phyloP scores from a whole-genome alignment of 2,329 filamentous ascomycete species.

The Mycosphaerella sp. region DNA sequence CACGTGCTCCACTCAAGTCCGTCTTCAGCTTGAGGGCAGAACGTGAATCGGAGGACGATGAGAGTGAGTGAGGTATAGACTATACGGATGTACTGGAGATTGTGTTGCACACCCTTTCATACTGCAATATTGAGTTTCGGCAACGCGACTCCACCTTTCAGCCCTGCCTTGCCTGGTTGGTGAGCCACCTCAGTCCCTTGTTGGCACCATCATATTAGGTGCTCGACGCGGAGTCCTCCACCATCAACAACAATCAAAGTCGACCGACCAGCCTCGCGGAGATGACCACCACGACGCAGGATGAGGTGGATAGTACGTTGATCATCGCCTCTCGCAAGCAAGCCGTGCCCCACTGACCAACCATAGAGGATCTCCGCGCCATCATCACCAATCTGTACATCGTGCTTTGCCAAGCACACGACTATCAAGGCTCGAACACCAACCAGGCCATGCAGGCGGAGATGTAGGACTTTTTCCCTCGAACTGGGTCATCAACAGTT shows the following conservation, averaged over 20 bases:
- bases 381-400: conserved; percentile 59
- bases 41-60: no score
- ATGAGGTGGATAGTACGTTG: conserved; percentile 31
- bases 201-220: neutral
- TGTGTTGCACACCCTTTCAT: no score
- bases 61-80: no score
- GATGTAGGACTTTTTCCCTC: conserved; percentile 39
- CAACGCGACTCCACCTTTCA: no score
- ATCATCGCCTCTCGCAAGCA: neutral
- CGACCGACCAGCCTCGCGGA: conserved; percentile 2
- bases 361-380: conserved; percentile 50
- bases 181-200: no score
- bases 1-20: neutral
- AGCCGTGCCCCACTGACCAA: conserved; percentile 7
- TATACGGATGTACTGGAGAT: no score
- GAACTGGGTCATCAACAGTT: no score
- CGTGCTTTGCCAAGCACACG: conserved; percentile 52
- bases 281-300: conserved; percentile 30
- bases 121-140: no score
- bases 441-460: conserved; percentile 53
- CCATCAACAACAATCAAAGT: neutral
- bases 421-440: conserved; percentile 53
- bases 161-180: neutral
- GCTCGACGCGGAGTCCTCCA: neutral
- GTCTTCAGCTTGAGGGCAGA: neutral